These are phyloP conservation scores for Aureobasidium namibiae DNA, from an alignment of 2,329 filamentous ascomycete species.

Conservation along the genomic window DNA sequence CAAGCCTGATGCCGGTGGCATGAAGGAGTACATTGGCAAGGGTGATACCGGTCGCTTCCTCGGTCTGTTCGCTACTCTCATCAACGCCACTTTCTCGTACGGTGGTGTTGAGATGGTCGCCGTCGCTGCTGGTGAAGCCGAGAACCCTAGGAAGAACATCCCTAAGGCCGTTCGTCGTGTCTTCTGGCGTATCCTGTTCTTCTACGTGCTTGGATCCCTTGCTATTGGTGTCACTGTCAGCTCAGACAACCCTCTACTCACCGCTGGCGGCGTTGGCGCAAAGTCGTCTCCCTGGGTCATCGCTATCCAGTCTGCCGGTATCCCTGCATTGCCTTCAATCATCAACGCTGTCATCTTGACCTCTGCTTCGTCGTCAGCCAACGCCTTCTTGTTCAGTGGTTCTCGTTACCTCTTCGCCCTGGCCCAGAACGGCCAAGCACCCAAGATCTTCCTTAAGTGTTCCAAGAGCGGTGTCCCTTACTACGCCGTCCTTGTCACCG, in stretches of 20 bases:
- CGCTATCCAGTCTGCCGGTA: constrained; percentile 58
- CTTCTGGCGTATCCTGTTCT: constrained; percentile 48
- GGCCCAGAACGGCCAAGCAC: constrained; percentile 45
- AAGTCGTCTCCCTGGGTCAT: constrained; percentile 56
- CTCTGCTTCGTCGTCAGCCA: constrained; percentile 61
- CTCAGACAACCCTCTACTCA: constrained; percentile 43
- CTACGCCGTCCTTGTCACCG: constrained; percentile 28
- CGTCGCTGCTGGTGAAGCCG: constrained; percentile 48
- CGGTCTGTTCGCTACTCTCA: constrained; percentile 47
- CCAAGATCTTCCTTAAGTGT: constrained; percentile 40
- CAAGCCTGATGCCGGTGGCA: neutral
- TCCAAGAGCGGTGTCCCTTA: constrained; percentile 36
- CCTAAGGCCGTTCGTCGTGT: constrained; percentile 48
- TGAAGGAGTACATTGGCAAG: constrained; percentile 52
- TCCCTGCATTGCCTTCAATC: constrained; percentile 58
- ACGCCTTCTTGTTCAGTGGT: constrained; percentile 53
- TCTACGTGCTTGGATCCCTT: constrained; percentile 50
- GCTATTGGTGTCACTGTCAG: constrained; percentile 54
- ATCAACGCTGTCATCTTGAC: constrained; percentile 72
- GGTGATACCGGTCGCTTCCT: constrained; percentile 56
- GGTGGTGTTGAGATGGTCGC: constrained; percentile 47
- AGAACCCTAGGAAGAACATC: constrained; percentile 44
- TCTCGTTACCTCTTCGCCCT: constrained; percentile 45
- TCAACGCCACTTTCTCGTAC: constrained; percentile 43
- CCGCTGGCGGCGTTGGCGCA: constrained; percentile 34